Evolutionary conservation across 352 stramenopile genomes (phyloP), one percentile per base, ranked within the genome.

Genomic region (Pythium phragmiticola): DNA sequence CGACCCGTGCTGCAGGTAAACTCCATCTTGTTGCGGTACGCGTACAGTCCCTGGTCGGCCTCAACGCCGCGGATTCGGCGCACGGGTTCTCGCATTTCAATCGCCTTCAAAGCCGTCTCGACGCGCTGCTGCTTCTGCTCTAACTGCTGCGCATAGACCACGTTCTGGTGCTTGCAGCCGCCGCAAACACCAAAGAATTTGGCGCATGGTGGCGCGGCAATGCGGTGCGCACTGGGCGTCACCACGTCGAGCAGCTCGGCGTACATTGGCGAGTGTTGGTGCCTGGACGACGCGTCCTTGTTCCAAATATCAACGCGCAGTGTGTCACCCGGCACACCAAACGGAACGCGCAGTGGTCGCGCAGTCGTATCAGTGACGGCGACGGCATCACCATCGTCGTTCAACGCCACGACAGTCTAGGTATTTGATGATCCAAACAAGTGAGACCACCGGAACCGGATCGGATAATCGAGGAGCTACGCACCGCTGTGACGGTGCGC

Each of bases 1-100:
- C 82, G 80, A n/a, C 78, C 78, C 3, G 82, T 84, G 59, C 78
- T 91, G 57, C 82, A 90, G 8, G 84, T 91, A 59, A 93, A 93
- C 64, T 93, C 84, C 73, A 89, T 91, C 63, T 93, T 93, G 73
- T 91, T 93, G 57, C 84, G 80, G 64, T 93, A 93, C 39, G 77
- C 58, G 48, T 80, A 84, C 11, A 75, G 47, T 4, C 39, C 34
- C 39, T 52, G 37, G 37, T 42, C n/a, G 3, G 26, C 23, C 13
- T 61, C 52, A 6, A 60, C 58, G 12, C 82, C 82, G 9, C 78
- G 23, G 60, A 90, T 86, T 7, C 56, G 16, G 0, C 72, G 74
- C 9, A 87, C 61, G 16, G 77, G 49, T 2, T 77, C 66, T 0
- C 43, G 19, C 2, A 72, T 39, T 8, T 55, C 26, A 9, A 72